A percentile compares a stretch with the other conserved stretches of the same genome.
phyloP scores from a whole-genome alignment of 2,329 filamentous ascomycete genomes.

The Epichloe festucae region DNA sequence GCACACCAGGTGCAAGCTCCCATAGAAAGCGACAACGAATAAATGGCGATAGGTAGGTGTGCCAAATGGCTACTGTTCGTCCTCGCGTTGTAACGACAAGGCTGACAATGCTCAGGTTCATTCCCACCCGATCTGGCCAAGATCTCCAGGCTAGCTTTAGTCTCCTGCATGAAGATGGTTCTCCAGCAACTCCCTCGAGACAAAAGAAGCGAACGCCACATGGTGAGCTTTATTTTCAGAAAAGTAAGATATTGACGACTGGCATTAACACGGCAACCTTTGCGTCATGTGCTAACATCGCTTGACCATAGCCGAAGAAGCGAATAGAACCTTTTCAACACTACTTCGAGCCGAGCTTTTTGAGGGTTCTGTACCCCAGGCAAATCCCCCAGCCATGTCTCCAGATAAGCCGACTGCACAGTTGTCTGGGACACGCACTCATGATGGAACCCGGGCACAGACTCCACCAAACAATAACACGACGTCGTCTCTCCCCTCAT shows the following conservation, averaged over 20 bases:
- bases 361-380: slow-evolving; percentile 76
- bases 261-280: background rate
- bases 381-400: slow-evolving; percentile 49
- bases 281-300: slow-evolving; percentile 2
- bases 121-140: slow-evolving; percentile 84
- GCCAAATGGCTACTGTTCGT: background rate
- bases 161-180: slow-evolving; percentile 81
- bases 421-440: slow-evolving; percentile 37
- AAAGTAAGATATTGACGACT: slow-evolving; percentile 45
- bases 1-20: slow-evolving; percentile 40
- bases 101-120: slow-evolving; percentile 53
- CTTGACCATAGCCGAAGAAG: slow-evolving; percentile 59
- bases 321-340: slow-evolving; percentile 82
- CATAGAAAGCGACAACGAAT: slow-evolving; percentile 47
- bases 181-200: slow-evolving; percentile 79
- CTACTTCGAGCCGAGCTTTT: slow-evolving; percentile 86
- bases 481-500: slow-evolving; percentile 49
- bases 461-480: slow-evolving; percentile 63
- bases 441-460: slow-evolving; percentile 59
- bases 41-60: slow-evolving; percentile 45
- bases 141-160: slow-evolving; percentile 90
- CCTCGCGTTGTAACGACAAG: background rate
- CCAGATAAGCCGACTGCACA: slow-evolving; percentile 40
- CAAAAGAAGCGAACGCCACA: slow-evolving; percentile 75
- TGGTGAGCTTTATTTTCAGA: slow-evolving; percentile 87